Conservation (phyloP, 139 green algal genomes). For the Edaphochlamys debaryana region DNA sequence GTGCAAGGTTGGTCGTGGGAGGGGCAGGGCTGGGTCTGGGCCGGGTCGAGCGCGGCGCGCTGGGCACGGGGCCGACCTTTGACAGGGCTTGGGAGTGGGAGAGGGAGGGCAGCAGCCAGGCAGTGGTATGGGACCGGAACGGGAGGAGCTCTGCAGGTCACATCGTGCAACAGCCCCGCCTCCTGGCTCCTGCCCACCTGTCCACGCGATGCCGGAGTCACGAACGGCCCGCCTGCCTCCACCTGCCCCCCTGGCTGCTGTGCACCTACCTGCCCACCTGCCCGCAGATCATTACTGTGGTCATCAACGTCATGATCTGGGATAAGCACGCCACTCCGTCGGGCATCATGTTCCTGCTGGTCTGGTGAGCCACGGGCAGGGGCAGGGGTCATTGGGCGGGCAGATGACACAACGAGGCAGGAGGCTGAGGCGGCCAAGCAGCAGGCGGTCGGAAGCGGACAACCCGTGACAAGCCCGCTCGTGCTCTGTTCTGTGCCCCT, state of each 20-base stretch:
- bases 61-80: neutral
- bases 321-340: constrained; percentile 49
- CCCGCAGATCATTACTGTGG: constrained; percentile 43
- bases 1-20: constrained; percentile 74
- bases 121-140: neutral
- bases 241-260: neutral
- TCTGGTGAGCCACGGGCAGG: constrained; percentile 26
- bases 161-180: neutral
- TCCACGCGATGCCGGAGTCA: neutral
- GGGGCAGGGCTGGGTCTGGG: neutral
- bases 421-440: too few species aligned
- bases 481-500: neutral
- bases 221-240: neutral
- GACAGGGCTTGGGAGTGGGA: neutral
- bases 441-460: neutral
- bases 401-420: too few species aligned
- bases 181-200: neutral
- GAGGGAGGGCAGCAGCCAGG: neutral
- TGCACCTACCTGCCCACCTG: neutral
- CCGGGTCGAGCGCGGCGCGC: neutral
- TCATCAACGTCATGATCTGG: constrained; percentile 55
- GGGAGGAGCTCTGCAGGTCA: too few species aligned
- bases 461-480: neutral
- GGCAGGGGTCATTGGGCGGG: too few species aligned
- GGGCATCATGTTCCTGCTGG: constrained; percentile 46